Percentiles rank a stretch among this genome's conserved stretches.
phyloP scores from a whole-genome alignment of 768 basidiomycete genomes.

The Mycena alexandri region DNA sequence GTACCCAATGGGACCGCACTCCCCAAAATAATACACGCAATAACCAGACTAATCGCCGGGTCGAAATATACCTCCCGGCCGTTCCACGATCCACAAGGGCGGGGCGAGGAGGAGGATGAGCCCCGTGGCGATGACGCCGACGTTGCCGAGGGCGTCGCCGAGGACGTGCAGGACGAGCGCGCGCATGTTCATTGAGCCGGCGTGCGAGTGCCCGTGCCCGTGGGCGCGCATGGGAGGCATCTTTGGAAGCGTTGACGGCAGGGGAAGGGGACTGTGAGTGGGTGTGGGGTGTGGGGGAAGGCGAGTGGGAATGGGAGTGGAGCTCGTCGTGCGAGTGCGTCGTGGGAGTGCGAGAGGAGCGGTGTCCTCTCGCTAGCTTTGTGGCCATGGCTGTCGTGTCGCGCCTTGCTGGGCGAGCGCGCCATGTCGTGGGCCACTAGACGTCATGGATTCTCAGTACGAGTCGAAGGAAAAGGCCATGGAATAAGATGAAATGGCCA shows the following conservation, averaged over 20 bases:
- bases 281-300: too few relatives aligned
- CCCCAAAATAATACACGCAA: slow-evolving; percentile 96
- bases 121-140: slow-evolving; percentile 96
- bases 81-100: background rate
- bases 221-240: slow-evolving; percentile 44
- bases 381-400: slow-evolving; percentile 30
- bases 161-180: too few relatives aligned
- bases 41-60: slow-evolving; percentile 92
- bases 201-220: slow-evolving; percentile 56
- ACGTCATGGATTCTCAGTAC: too few relatives aligned
- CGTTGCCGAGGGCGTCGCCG: too few relatives aligned
- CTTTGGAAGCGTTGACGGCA: too few relatives aligned
- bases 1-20: slow-evolving; percentile 91
- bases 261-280: too few relatives aligned
- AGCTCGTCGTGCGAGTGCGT: background rate
- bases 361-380: slow-evolving; percentile 12
- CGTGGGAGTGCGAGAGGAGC: slow-evolving; percentile 39
- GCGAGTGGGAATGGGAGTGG: background rate
- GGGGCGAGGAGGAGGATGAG: slow-evolving; percentile 70
- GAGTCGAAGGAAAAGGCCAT: slow-evolving; percentile 81
- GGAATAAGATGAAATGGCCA: too few relatives aligned
- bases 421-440: too few relatives aligned
- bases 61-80: slow-evolving; percentile 73
- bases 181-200: too few relatives aligned
- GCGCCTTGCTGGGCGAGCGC: too few relatives aligned